Conservation (phyloP, 2,329 filamentous ascomycete species). For the Diatrype stigma region DNA sequence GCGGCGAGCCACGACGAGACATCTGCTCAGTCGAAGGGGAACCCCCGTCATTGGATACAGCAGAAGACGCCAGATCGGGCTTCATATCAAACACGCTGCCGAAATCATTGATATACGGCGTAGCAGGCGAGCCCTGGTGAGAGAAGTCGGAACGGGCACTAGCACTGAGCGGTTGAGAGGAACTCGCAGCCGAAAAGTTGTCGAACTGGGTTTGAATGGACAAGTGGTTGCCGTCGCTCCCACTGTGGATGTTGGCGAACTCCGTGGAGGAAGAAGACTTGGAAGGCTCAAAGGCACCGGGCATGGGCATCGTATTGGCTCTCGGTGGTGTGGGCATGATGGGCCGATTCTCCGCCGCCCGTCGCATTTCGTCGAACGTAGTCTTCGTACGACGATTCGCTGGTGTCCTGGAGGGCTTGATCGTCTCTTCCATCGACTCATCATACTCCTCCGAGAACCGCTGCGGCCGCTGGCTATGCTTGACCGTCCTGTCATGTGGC, state of each 20-base stretch:
- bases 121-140: slow-evolving; percentile 49
- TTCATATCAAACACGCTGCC: slow-evolving; percentile 40
- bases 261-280: slow-evolving; percentile 55
- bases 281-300: slow-evolving; percentile 37
- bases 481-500: slow-evolving; percentile 45
- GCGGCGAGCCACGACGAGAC: slow-evolving; percentile 32
- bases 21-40: slow-evolving; percentile 20
- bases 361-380: slow-evolving; percentile 56
- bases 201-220: slow-evolving; percentile 37
- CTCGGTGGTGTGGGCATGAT: slow-evolving; percentile 53
- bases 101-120: slow-evolving; percentile 42
- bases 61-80: slow-evolving; percentile 33
- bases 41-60: slow-evolving; percentile 11
- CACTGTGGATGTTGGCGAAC: slow-evolving; percentile 48
- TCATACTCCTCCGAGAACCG: slow-evolving; percentile 60
- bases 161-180: slow-evolving; percentile 34
- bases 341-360: slow-evolving; percentile 47
- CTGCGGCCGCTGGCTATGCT: slow-evolving; percentile 37
- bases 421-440: slow-evolving; percentile 62
- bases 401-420: slow-evolving; percentile 50
- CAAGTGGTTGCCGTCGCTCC: slow-evolving; percentile 31
- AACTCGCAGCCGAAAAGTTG: slow-evolving; percentile 23
- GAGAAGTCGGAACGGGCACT: slow-evolving; percentile 45
- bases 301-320: slow-evolving; percentile 42
- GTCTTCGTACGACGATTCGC: slow-evolving; percentile 42